These are phyloP conservation scores for Rhizoclosmatium globosum DNA, from an alignment of 192 early-diverging fungal species.

Conservation along the genomic window DNA sequence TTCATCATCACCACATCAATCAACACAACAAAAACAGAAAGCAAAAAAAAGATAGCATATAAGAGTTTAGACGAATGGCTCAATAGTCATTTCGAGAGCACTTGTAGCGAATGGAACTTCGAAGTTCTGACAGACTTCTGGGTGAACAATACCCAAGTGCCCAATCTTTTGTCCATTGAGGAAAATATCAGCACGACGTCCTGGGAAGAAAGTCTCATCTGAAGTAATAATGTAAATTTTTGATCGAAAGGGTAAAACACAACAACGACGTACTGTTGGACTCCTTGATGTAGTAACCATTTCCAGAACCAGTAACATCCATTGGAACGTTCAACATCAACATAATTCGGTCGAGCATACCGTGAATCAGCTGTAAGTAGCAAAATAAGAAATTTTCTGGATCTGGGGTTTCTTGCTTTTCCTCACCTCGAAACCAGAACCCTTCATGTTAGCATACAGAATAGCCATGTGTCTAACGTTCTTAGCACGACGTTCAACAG, in stretches of 20 bases:
- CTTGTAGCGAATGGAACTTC: slow-evolving; percentile 87
- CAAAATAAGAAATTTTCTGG: slow-evolving; percentile 36
- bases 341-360: slow-evolving; percentile 91
- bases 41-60: neutral
- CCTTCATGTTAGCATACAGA: slow-evolving; percentile 78
- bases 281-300: slow-evolving; percentile 84
- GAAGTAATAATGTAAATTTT: neutral
- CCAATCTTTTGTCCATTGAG: slow-evolving; percentile 74
- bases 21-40: neutral
- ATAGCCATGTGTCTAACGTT: slow-evolving; percentile 91
- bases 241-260: neutral
- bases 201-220: slow-evolving; percentile 90
- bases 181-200: slow-evolving; percentile 89
- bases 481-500: slow-evolving; percentile 77
- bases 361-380: slow-evolving; percentile 78
- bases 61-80: slow-evolving; percentile 82
- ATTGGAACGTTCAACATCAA: slow-evolving; percentile 71
- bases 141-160: slow-evolving; percentile 91
- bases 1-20: neutral
- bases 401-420: neutral
- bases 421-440: slow-evolving; percentile 82
- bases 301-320: slow-evolving; percentile 56
- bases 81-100: slow-evolving; percentile 93
- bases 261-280: slow-evolving; percentile 64
- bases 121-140: slow-evolving; percentile 85